Conservation (phyloP, 352 stramenopile species). For the Pythium monospermum region DNA sequence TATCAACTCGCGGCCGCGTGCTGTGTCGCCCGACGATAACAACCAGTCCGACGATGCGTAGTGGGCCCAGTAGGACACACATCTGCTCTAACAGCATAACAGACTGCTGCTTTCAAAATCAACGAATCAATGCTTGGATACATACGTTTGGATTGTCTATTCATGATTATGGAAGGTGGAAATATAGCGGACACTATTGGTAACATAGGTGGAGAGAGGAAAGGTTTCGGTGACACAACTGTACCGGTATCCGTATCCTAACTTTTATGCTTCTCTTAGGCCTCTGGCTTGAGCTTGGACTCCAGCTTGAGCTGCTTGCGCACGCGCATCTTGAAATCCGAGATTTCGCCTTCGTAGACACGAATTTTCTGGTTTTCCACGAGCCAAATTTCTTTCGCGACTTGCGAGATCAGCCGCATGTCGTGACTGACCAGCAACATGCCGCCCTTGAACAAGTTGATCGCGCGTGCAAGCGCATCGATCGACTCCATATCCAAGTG, state of each 20-base stretch:
- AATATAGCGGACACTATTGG: too few species aligned
- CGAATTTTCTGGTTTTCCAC: slow-evolving; percentile 96
- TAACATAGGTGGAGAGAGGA: too few species aligned
- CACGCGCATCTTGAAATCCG: slow-evolving; percentile 96
- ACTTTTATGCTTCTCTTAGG: too few species aligned
- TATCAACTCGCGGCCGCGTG: too few species aligned
- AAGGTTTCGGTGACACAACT: too few species aligned
- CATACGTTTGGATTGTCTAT: too few species aligned
- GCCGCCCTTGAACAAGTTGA: slow-evolving; percentile 97
- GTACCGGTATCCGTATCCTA: too few species aligned
- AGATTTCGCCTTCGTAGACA: slow-evolving; percentile 97
- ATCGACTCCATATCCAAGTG: slow-evolving; percentile 95
- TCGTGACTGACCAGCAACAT: slow-evolving; percentile 98
- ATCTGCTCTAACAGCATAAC: too few species aligned
- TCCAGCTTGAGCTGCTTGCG: slow-evolving; percentile 81
- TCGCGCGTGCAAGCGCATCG: slow-evolving; percentile 95
- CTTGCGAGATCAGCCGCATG: slow-evolving; percentile 98
- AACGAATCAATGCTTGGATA: too few species aligned
- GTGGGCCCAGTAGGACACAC: too few species aligned
- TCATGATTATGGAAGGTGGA: too few species aligned
- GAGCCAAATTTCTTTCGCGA: slow-evolving; percentile 99
- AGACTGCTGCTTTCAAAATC: too few species aligned
- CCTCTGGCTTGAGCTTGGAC: slow-evolving; percentile 29
- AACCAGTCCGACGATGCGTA: slow-evolving; percentile 26
- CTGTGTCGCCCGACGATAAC: slow-evolving; percentile 20